Conservation (phyloP, 805 yeast genomes). For the Saccharomycopsis sp. region DNA sequence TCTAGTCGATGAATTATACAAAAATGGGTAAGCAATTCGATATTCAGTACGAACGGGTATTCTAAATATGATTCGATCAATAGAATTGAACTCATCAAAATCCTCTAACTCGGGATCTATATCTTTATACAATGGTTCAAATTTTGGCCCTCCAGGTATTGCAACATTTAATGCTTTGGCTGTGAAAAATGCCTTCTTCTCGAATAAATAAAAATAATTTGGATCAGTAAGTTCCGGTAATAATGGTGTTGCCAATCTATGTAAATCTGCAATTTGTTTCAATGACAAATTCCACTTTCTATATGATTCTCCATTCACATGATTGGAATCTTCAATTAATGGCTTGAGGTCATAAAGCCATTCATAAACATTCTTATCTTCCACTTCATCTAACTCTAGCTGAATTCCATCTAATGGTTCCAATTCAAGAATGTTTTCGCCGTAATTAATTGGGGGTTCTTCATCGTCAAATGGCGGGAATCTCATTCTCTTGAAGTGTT, state of each 20-base stretch:
- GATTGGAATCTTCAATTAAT: conserved; percentile 44
- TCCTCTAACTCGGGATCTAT: conserved; percentile 62
- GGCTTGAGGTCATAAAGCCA: conserved; percentile 85
- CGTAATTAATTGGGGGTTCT: conserved; percentile 83
- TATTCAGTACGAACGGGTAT: conserved; percentile 74
- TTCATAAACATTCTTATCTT: conserved; percentile 53
- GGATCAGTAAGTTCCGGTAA: conserved; percentile 50
- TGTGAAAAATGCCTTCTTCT: conserved; percentile 73
- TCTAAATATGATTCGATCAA: conserved; percentile 82
- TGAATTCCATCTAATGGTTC: conserved; percentile 69
- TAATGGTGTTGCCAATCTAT: conserved; percentile 66
- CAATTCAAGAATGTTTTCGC: conserved; percentile 67
- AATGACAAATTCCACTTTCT: conserved; percentile 60
- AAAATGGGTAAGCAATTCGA: conserved; percentile 76
- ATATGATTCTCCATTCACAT: conserved; percentile 74
- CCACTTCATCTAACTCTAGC: conserved; percentile 55
- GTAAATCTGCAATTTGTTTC: conserved; percentile 55
- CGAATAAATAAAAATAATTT: conserved; percentile 65
- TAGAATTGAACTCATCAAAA: conserved; percentile 81
- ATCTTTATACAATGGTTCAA: conserved; percentile 76
- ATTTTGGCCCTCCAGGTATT: conserved; percentile 93
- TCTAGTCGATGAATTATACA: conserved; percentile 73
- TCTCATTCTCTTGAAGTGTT: conserved; percentile 83
- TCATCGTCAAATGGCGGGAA: conserved; percentile 98
- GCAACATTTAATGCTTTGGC: conserved; percentile 86